phyloP scores from a whole-genome alignment of 169 alveolate species.

The Cryptosporidium felis region DNA sequence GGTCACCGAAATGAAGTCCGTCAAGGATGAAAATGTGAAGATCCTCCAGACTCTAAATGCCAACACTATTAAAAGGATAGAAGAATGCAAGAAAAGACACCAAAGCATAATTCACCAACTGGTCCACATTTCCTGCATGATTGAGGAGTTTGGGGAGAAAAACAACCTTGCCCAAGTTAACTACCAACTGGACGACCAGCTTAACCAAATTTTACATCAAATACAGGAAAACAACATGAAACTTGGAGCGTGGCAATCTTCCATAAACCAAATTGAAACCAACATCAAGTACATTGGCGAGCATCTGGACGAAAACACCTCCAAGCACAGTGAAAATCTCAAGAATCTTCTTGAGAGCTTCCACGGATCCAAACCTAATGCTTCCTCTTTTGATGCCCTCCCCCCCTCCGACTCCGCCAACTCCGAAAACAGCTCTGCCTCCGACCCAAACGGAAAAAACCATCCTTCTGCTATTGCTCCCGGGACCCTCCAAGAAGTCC shows the following conservation, averaged over 20 bases:
- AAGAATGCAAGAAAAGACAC: constrained; percentile 64
- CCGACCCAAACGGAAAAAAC: neutral
- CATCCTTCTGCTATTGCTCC: neutral
- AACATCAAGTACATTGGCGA: constrained; percentile 62
- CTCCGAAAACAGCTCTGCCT: neutral
- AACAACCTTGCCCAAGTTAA: constrained; percentile 47
- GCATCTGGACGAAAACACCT: constrained; percentile 5
- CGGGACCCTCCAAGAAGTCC: neutral
- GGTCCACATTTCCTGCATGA: constrained; percentile 63
- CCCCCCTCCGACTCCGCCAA: neutral
- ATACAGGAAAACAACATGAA: constrained; percentile 63
- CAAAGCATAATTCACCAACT: constrained; percentile 62
- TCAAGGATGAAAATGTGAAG: constrained; percentile 42
- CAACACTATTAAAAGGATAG: constrained; percentile 41
- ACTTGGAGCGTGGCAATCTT: constrained; percentile 64
- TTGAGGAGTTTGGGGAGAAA: constrained; percentile 59
- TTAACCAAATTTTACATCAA: constrained; percentile 41
- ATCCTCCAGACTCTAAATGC: constrained; percentile 29
- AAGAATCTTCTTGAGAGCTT: constrained; percentile 32
- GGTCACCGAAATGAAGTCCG: constrained; percentile 47
- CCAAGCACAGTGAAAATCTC: neutral
- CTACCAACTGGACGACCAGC: constrained; percentile 56
- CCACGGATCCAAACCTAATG: neutral
- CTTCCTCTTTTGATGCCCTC: neutral
- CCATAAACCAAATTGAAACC: constrained; percentile 49